Evolutionary conservation across 768 basidiomycete species (phyloP).

Genomic region (Boletus rubropictus): DNA sequence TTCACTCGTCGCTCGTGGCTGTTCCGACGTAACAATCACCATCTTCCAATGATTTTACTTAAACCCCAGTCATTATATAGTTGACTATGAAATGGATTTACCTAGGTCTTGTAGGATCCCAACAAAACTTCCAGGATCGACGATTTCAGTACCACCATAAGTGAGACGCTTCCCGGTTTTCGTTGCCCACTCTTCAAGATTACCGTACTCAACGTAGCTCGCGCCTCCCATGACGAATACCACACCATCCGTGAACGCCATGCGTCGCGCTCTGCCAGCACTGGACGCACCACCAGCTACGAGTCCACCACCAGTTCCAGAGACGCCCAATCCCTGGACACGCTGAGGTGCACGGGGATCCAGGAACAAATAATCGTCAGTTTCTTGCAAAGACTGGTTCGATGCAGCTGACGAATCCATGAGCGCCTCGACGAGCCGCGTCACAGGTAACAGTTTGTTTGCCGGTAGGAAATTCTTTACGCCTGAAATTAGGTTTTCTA

Average conservation of each 20-base stretch:
- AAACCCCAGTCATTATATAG: slow-evolving; percentile 38
- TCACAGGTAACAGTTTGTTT: slow-evolving; percentile 88
- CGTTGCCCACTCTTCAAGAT: slow-evolving; percentile 88
- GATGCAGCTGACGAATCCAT: slow-evolving; percentile 96
- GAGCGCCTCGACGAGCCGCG: slow-evolving; percentile 88
- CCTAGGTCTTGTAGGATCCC: slow-evolving; percentile 62
- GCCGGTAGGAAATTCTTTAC: slow-evolving; percentile 97
- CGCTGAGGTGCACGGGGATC: slow-evolving; percentile 81
- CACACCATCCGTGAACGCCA: slow-evolving; percentile 83
- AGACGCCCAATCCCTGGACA: slow-evolving; percentile 40
- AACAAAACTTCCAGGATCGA: slow-evolving; percentile 85
- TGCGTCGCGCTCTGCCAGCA: slow-evolving; percentile 44
- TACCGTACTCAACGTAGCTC: slow-evolving; percentile 95
- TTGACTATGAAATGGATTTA: slow-evolving; percentile 31
- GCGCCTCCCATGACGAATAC: slow-evolving; percentile 97
- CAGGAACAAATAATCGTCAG: slow-evolving; percentile 91
- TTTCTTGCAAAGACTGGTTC: slow-evolving; percentile 91
- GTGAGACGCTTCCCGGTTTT: slow-evolving; percentile 80
- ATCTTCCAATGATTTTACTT: neutral
- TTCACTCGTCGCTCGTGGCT: slow-evolving; percentile 13
- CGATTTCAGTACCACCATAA: slow-evolving; percentile 94
- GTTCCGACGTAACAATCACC: neutral
- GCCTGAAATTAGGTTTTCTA: slow-evolving; percentile 94
- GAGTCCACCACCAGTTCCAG: slow-evolving; percentile 42
- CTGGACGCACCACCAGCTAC: slow-evolving; percentile 32